Percentiles rank a stretch among this genome's conserved stretches.
Conservation (phyloP, 129 eudicot species). For the Flaveria bidentis region DNA sequence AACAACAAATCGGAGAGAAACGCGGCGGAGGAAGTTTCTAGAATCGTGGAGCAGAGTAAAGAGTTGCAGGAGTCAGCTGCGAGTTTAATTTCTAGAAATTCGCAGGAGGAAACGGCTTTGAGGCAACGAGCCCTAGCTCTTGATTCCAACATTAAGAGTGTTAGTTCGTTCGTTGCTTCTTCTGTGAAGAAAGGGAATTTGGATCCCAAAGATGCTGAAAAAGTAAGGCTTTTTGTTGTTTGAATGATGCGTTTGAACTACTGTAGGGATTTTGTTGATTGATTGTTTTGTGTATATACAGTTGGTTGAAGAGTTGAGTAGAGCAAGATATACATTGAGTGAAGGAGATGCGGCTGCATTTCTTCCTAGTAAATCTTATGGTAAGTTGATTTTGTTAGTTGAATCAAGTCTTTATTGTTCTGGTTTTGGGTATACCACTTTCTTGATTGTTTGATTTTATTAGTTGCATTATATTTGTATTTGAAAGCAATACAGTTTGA, state of each 20-base stretch:
- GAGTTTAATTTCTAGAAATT: constrained; percentile 51
- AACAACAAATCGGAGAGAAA: constrained; percentile 22
- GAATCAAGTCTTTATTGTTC: neutral
- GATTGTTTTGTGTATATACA: constrained; percentile 21
- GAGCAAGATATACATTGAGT: constrained; percentile 60
- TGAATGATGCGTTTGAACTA: neutral
- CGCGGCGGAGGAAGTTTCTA: constrained; percentile 47
- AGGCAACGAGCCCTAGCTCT: constrained; percentile 64
- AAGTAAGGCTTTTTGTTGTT: constrained; percentile 33
- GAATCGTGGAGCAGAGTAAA: constrained; percentile 65
- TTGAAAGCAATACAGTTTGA: constrained; percentile 2
- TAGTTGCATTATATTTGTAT: neutral
- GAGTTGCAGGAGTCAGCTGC: constrained; percentile 83
- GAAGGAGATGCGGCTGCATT: constrained; percentile 94
- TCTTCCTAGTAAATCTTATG: constrained; percentile 89
- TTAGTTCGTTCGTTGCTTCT: constrained; percentile 45
- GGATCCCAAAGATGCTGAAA: constrained; percentile 55
- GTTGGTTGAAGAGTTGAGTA: constrained; percentile 70
- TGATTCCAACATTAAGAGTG: constrained; percentile 46
- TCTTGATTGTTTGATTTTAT: neutral
- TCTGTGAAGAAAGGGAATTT: constrained; percentile 39
- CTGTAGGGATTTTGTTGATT: neutral
- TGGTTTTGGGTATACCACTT: too few species aligned
- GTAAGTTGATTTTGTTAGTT: constrained; percentile 33
- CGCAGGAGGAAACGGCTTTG: constrained; percentile 65